Conservation (phyloP, 2,329 filamentous ascomycete genomes). For the Cylindrodendrum hubeiense region DNA sequence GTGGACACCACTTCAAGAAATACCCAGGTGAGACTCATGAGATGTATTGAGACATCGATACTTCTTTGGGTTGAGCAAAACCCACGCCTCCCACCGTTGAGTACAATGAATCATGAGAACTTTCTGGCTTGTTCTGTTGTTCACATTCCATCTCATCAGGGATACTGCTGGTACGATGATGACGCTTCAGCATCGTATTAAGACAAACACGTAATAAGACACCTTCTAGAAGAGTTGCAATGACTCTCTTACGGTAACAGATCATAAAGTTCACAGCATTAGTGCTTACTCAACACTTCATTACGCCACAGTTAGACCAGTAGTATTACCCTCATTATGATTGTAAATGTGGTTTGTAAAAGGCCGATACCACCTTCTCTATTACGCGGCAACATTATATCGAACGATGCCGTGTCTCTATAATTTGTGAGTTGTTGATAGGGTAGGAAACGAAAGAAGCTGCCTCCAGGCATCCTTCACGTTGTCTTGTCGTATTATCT, state of each 20-base stretch:
- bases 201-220: neutral
- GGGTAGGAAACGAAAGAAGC: too few species aligned
- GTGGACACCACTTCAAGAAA: neutral
- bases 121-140: neutral
- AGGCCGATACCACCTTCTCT: neutral
- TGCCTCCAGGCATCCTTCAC: too few species aligned
- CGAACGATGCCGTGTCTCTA: neutral
- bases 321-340: neutral
- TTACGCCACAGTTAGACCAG: neutral
- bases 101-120: neutral
- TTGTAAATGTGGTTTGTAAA: neutral
- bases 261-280: neutral
- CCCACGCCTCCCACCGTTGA: neutral
- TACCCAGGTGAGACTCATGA: neutral
- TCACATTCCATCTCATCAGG: neutral
- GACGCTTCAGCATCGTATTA: neutral
- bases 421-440: neutral
- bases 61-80: neutral
- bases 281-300: neutral
- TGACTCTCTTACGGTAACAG: neutral
- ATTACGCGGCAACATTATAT: neutral
- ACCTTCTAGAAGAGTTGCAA: neutral
- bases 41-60: neutral
- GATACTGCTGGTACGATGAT: too few species aligned
- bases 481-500: too few species aligned